phyloP scores from a whole-genome alignment of 2,329 filamentous ascomycete species.

The Thielaviopsis populi region DNA sequence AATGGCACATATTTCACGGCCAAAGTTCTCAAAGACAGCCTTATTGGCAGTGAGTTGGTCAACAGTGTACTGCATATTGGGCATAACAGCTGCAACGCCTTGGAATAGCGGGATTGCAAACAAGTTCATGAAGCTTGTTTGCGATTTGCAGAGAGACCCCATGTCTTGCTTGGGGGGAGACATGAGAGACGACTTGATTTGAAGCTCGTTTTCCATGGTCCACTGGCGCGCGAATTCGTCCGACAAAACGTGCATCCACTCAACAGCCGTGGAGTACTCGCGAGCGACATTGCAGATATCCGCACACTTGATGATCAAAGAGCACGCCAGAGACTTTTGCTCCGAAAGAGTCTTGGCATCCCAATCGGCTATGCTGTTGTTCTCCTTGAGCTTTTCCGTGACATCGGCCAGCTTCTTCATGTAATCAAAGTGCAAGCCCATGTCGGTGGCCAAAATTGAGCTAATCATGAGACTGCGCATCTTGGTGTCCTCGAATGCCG shows the following conservation, averaged over 20 bases:
- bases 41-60: constrained; percentile 40
- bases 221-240: constrained; percentile 91
- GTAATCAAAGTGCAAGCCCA: constrained; percentile 93
- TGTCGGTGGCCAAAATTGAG: constrained; percentile 93
- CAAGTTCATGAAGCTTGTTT: constrained; percentile 92
- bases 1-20: constrained; percentile 1
- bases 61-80: constrained; percentile 69
- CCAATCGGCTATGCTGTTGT: constrained; percentile 56
- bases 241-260: constrained; percentile 89
- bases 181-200: constrained; percentile 77
- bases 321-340: constrained; percentile 68
- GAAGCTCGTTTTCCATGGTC: constrained; percentile 75
- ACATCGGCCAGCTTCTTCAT: constrained; percentile 76
- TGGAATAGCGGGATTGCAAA: constrained; percentile 89
- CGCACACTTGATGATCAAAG: constrained; percentile 89
- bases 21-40: constrained; percentile 19
- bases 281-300: constrained; percentile 97
- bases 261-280: constrained; percentile 62
- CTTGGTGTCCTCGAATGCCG: constrained; percentile 58
- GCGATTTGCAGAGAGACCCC: constrained; percentile 67
- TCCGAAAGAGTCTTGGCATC: constrained; percentile 60
- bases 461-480: constrained; percentile 90
- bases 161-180: constrained; percentile 71
- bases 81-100: constrained; percentile 72
- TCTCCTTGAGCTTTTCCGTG: constrained; percentile 60